Conservation (phyloP, 1,139 yeast species). For the Yamadazyma epiphylla region DNA sequence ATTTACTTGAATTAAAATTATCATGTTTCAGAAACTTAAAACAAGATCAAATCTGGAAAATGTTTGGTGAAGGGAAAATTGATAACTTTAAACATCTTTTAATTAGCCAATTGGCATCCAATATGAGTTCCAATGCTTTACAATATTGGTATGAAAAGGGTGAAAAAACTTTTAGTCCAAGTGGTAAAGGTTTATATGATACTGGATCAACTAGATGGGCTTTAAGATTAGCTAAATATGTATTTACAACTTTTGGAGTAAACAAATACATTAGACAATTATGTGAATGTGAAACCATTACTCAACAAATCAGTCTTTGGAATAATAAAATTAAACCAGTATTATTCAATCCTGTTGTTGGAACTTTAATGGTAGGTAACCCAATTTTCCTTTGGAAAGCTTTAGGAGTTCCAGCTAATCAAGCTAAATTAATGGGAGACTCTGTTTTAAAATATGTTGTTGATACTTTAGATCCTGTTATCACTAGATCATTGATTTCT, state of each 20-base stretch:
- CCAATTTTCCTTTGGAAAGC: constrained; percentile 85
- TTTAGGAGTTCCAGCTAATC: constrained; percentile 81
- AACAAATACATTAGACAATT: constrained; percentile 48
- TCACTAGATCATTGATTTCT: constrained; percentile 59
- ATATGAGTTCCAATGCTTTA: constrained; percentile 73
- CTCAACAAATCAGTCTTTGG: constrained; percentile 66
- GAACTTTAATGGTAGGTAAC: constrained; percentile 68
- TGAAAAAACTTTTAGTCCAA: constrained; percentile 46
- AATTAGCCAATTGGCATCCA: constrained; percentile 56
- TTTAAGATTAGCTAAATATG: constrained; percentile 57
- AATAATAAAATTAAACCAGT: constrained; percentile 59
- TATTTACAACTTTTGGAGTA: constrained; percentile 58
- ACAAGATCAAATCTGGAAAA: constrained; percentile 63
- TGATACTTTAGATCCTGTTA: constrained; percentile 76
- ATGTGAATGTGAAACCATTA: constrained; percentile 55
- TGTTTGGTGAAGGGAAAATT: constrained; percentile 74
- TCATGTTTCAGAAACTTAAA: constrained; percentile 61
- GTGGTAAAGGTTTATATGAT: constrained; percentile 60
- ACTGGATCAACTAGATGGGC: constrained; percentile 91
- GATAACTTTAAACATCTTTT: constrained; percentile 45
- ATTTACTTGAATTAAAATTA: constrained; percentile 70
- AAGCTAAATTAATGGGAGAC: constrained; percentile 73
- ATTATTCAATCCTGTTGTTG: constrained; percentile 65
- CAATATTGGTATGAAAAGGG: constrained; percentile 78
- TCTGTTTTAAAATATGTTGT: constrained; percentile 68